A percentile compares a stretch with the other conserved stretches of the same genome.
Conservation (phyloP, 495 filamentous ascomycete genomes). For the Neurospora africana region DNA sequence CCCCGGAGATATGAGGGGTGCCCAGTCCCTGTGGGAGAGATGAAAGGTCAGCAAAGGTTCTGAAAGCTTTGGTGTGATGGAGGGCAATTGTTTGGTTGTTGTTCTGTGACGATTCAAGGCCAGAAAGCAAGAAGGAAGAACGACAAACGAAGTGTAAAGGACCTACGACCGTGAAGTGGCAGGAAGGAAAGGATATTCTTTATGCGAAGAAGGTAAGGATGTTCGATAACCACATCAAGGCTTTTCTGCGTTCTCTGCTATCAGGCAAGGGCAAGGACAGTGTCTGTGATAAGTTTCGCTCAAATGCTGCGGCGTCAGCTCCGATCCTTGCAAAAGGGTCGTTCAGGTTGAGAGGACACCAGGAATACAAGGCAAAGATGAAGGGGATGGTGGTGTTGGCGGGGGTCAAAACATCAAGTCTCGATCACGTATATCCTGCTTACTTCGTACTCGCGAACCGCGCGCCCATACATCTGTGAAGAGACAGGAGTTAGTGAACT, state of each 20-base stretch:
- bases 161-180: not conserved
- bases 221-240: too few species aligned
- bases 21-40: not conserved
- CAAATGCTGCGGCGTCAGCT: not conserved
- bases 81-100: not conserved
- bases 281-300: too few species aligned
- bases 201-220: too few species aligned
- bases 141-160: too few species aligned
- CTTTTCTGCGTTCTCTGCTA: too few species aligned
- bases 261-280: too few species aligned
- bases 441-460: not conserved
- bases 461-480: not conserved
- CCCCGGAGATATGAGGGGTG: not conserved
- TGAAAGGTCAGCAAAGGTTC: not conserved
- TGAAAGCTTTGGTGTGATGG: not conserved
- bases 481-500: not conserved
- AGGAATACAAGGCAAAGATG: not conserved
- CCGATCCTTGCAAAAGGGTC: not conserved
- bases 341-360: not conserved
- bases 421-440: not conserved
- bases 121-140: too few species aligned
- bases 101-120: not conserved
- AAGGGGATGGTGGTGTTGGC: not conserved
- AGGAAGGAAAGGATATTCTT: too few species aligned
- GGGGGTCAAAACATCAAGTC: not conserved